Percentiles rank a stretch among this genome's conserved stretches.
Evolutionary conservation across 2,329 filamentous ascomycete species (phyloP).

Genomic region (Erysiphe pulchra): DNA sequence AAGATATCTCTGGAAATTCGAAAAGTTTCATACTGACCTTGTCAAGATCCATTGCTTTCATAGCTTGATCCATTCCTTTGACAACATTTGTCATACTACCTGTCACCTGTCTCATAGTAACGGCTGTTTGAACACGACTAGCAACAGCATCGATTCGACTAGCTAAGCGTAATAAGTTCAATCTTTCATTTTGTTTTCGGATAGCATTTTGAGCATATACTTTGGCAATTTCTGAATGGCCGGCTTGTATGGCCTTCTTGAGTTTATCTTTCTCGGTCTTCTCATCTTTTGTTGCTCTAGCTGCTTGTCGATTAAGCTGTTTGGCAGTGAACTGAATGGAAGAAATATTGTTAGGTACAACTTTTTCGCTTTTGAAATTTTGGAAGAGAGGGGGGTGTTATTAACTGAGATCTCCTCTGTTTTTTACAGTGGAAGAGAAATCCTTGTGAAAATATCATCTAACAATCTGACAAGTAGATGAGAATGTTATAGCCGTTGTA

Average conservation of each 20-base stretch:
- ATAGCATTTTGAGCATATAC: slow-evolving; percentile 38
- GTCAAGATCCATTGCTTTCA: slow-evolving; percentile 37
- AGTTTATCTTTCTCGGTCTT: slow-evolving; percentile 32
- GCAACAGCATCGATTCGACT: slow-evolving; percentile 33
- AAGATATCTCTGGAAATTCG: background rate
- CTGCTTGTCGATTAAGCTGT: slow-evolving; percentile 33
- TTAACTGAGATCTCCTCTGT: background rate
- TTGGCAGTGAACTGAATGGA: slow-evolving; percentile 28
- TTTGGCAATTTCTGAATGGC: slow-evolving; percentile 32
- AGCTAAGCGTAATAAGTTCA: slow-evolving; percentile 29
- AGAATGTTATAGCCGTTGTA: too few relatives aligned
- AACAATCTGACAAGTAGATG: too few relatives aligned
- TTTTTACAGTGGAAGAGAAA: background rate
- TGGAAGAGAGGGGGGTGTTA: background rate
- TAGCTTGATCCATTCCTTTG: slow-evolving; percentile 32
- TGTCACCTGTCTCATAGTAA: slow-evolving; percentile 34
- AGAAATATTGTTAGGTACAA: background rate
- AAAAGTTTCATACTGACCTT: slow-evolving; percentile 17
- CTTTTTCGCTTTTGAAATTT: too few relatives aligned
- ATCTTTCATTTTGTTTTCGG: slow-evolving; percentile 34
- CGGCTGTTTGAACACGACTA: slow-evolving; percentile 33
- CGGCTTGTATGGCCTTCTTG: slow-evolving; percentile 35
- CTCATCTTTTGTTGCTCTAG: slow-evolving; percentile 34
- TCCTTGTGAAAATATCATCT: background rate
- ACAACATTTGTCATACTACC: slow-evolving; percentile 36